Conservation (phyloP, 768 basidiomycete genomes). For the Dacryopinax spathularia region DNA sequence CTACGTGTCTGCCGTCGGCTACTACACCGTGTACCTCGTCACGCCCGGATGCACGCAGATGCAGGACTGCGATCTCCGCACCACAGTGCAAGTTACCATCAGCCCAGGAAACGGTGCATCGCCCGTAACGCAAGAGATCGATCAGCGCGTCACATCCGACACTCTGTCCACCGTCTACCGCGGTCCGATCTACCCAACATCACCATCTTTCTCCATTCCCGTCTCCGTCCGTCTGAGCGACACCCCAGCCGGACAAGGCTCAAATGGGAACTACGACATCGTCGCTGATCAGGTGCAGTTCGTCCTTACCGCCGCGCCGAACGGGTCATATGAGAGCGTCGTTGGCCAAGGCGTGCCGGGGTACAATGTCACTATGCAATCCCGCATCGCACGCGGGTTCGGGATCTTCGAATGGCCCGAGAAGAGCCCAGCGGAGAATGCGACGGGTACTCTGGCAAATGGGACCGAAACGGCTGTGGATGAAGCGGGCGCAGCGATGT, state of each 20-base stretch:
- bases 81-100: constrained; percentile 67
- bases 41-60: constrained; percentile 76
- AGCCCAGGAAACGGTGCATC: constrained; percentile 56
- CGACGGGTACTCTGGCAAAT: constrained; percentile 49
- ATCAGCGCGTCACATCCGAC: constrained; percentile 58
- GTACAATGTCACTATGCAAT: background rate
- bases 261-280: constrained; percentile 56
- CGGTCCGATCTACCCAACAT: constrained; percentile 68
- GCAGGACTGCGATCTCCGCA: constrained; percentile 66
- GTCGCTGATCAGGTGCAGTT: constrained; percentile 82
- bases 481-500: constrained; percentile 43
- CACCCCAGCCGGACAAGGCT: constrained; percentile 45
- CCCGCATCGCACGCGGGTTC: constrained; percentile 38
- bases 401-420: constrained; percentile 87
- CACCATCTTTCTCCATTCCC: constrained; percentile 54
- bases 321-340: constrained; percentile 8
- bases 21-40: constrained; percentile 70
- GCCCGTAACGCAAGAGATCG: constrained; percentile 54
- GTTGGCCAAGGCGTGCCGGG: background rate
- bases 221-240: constrained; percentile 61
- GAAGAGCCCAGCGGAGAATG: constrained; percentile 35
- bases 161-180: constrained; percentile 51
- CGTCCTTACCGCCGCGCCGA: constrained; percentile 39
- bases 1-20: constrained; percentile 77
- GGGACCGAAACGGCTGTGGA: constrained; percentile 56